Percentiles rank a stretch among this genome's conserved stretches.
Conservation (phyloP, 2,329 filamentous ascomycete species). For the Penicillium sp. region DNA sequence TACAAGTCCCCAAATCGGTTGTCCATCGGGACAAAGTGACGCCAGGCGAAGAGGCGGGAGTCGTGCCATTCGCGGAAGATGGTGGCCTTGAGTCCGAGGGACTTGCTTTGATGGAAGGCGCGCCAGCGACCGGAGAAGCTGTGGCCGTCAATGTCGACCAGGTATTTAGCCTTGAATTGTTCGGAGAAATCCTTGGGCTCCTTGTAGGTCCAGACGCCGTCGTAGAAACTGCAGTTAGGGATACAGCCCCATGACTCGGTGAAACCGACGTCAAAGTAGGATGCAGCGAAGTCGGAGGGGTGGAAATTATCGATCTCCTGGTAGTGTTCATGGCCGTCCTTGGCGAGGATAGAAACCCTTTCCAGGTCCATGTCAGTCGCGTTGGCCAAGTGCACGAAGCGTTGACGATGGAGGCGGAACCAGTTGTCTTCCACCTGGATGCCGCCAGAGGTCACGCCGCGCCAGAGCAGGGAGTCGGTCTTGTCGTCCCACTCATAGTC, state of each 20-base stretch:
- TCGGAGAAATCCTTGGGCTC: slow-evolving; percentile 32
- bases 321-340: slow-evolving; percentile 21
- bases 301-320: slow-evolving; percentile 9
- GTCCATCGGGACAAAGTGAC: slow-evolving; percentile 57
- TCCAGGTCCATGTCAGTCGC: slow-evolving; percentile 31
- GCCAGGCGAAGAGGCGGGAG: slow-evolving; percentile 53
- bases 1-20: slow-evolving; percentile 55
- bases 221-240: slow-evolving; percentile 43
- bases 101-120: slow-evolving; percentile 50
- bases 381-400: slow-evolving; percentile 41
- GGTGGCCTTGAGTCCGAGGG: slow-evolving; percentile 55
- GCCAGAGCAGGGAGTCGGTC: slow-evolving; percentile 60
- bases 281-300: slow-evolving; percentile 31
- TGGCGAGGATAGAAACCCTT: slow-evolving; percentile 32
- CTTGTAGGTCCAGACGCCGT: slow-evolving; percentile 25
- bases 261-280: slow-evolving; percentile 44
- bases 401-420: slow-evolving; percentile 42
- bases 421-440: slow-evolving; percentile 50
- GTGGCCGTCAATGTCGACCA: slow-evolving; percentile 44
- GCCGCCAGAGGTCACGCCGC: slow-evolving; percentile 66
- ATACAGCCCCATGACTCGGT: slow-evolving; percentile 37
- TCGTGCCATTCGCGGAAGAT: slow-evolving; percentile 60
- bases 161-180: slow-evolving; percentile 41
- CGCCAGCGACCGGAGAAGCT: slow-evolving; percentile 46
- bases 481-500: slow-evolving; percentile 64